phyloP scores from a whole-genome alignment of 1,284 basidiomycete genomes.

The Exsudoporus floridanus region DNA sequence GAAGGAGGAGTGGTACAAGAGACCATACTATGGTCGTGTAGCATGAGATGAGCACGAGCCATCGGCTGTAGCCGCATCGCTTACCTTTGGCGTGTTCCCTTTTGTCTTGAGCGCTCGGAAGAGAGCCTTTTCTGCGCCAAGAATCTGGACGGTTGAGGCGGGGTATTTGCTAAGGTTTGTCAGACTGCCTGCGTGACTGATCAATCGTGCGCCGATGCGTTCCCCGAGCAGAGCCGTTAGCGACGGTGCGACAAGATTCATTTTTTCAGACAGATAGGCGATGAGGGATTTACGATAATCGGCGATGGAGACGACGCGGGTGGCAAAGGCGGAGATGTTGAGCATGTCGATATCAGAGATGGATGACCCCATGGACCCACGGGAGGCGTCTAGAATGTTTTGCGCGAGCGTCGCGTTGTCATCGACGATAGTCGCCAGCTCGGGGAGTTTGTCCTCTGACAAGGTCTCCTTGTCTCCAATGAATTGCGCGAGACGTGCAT shows the following conservation, averaged over 20 bases:
- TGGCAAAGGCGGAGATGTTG: slow-evolving; percentile 93
- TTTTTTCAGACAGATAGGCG: slow-evolving; percentile 92
- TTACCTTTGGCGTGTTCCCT: slow-evolving; percentile 95
- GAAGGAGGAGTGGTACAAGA: slow-evolving; percentile 92
- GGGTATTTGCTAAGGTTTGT: slow-evolving; percentile 99
- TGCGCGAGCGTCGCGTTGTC: slow-evolving; percentile 87
- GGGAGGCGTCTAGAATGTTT: slow-evolving; percentile 93
- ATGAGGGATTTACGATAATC: slow-evolving; percentile 94
- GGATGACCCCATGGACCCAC: slow-evolving; percentile 93
- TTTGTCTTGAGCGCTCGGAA: slow-evolving; percentile 99
- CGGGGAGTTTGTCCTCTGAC: slow-evolving; percentile 75
- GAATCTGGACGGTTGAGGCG: slow-evolving; percentile 96
- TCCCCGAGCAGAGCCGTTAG: slow-evolving; percentile 94
- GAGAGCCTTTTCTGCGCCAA: slow-evolving; percentile 97
- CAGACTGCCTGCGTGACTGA: slow-evolving; percentile 96
- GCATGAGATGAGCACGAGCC: neutral
- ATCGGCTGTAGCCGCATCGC: slow-evolving; percentile 1
- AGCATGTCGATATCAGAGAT: slow-evolving; percentile 94
- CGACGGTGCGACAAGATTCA: slow-evolving; percentile 97
- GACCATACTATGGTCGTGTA: slow-evolving; percentile 66
- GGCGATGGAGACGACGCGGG: slow-evolving; percentile 87
- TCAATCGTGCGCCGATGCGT: slow-evolving; percentile 91
- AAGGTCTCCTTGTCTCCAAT: slow-evolving; percentile 89
- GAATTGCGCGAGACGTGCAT: slow-evolving; percentile 84
- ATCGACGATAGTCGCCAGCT: slow-evolving; percentile 81